Base-by-base conservation (phyloP, 371 early-diverging fungal species). In the Rhizopus stolonifer region DNA sequence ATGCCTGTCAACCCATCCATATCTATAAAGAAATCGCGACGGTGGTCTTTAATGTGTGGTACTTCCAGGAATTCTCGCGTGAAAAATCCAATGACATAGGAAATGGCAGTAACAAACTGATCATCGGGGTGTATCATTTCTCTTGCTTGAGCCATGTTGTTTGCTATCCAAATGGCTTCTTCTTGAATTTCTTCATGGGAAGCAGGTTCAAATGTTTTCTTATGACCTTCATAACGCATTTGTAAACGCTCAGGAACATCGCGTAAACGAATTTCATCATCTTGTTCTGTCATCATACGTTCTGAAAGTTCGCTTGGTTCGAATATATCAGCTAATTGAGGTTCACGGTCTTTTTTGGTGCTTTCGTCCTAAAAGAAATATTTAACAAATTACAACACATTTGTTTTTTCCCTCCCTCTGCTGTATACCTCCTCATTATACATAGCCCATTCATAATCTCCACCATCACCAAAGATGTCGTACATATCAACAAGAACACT, bases 181-280 rank as follows among this genome's bases (percentile, higher is more conserved):
- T 77, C 79, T 49, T 84, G 81, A 8, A 88, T 70, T 43, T 83
- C 79, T 9, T 77, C 74, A 11, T 74, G 68, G 11, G 76, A 59
- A 15, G 66, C 58, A 22, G 38, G 56, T 25, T 52, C 61, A 48
- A 70, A 70, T n/a, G 48, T 55, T 49, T 66, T 80, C 15, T 71
- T 69, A 45, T 62, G 40, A 3, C 80, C 80, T 53, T 60, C 77
- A 55, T 69, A 84, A 33, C 81, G 81, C 69, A 84, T 77, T 63
- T 95, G 96, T 65, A 95, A 76, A 39, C 99, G 86, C 54, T 98
- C 99, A 5, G 99, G 99, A 1, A 95, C 73, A 61, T 98, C 98
- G 25, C 81, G 80, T 3, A 83, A 59, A 29, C 94, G 85, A 57
- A 98, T 95, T 5, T 78, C 81, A 50, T 96, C 94, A 66, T 98